Percentiles rank a stretch among this genome's conserved stretches.
Evolutionary conservation across 2,329 filamentous ascomycete species (phyloP).

Genomic region (Fusarium liriodendri): DNA sequence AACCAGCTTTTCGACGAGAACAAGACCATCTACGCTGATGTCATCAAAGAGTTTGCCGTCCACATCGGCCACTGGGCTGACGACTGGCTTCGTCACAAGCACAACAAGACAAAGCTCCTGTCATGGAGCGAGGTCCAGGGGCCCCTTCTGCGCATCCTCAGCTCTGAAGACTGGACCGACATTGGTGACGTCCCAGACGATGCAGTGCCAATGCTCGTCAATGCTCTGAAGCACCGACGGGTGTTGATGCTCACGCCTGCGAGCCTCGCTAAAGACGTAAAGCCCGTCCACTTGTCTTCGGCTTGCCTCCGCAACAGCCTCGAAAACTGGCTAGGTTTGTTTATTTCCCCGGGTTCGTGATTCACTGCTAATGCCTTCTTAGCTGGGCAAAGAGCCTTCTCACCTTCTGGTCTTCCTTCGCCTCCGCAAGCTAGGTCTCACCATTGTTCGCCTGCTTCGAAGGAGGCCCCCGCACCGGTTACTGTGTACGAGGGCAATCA

Average conservation of each 20-base stretch:
- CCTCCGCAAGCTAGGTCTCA: conserved; percentile 39
- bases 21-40: conserved; percentile 43
- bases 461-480: conserved; percentile 31
- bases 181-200: conserved; percentile 47
- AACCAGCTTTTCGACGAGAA: conserved; percentile 56
- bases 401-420: conserved; percentile 44
- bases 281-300: conserved; percentile 42
- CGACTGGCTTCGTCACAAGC: conserved; percentile 46
- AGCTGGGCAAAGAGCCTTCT: conserved; percentile 46
- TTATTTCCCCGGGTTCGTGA: neutral
- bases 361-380: conserved; percentile 24
- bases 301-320: conserved; percentile 42
- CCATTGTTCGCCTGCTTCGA: conserved; percentile 30
- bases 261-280: conserved; percentile 9
- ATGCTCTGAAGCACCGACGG: conserved; percentile 49
- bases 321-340: conserved; percentile 54
- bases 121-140: conserved; percentile 44
- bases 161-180: conserved; percentile 40
- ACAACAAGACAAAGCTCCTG: conserved; percentile 48
- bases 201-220: conserved; percentile 45
- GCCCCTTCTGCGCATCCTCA: conserved; percentile 45
- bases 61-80: conserved; percentile 52
- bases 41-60: conserved; percentile 39
- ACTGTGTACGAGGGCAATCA: conserved; percentile 37
- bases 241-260: conserved; percentile 38